Evolutionary conservation across 192 early-diverging fungal species (phyloP).

Genomic region (Pilobolus umbonatus): DNA sequence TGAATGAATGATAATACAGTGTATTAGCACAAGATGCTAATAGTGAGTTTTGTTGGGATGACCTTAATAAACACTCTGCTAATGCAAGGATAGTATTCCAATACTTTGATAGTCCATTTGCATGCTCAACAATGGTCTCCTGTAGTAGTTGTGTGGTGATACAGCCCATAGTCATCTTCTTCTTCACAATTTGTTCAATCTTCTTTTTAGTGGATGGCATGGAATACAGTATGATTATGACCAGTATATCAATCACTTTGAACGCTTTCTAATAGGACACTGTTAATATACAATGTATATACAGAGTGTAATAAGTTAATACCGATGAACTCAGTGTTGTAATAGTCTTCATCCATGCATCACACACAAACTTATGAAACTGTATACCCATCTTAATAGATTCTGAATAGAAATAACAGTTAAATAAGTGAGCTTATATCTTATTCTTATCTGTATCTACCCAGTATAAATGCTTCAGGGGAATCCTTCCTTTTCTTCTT

Average conservation of each 20-base stretch:
- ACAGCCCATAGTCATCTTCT: constrained; percentile 42
- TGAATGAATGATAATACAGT: constrained; percentile 50
- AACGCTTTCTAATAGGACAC: constrained; percentile 35
- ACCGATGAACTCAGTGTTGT: constrained; percentile 19
- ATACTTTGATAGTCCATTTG: constrained; percentile 40
- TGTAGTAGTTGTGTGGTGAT: constrained; percentile 40
- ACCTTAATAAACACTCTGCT: constrained; percentile 53
- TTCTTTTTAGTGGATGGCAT: constrained; percentile 51
- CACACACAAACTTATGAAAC: constrained; percentile 62
- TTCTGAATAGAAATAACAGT: too few species aligned
- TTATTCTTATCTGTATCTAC: constrained; percentile 11
- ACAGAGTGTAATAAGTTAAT: background rate
- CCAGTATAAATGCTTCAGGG: constrained; percentile 48
- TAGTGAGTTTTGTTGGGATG: constrained; percentile 40
- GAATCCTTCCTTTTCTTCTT: constrained; percentile 19
- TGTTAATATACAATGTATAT: background rate
- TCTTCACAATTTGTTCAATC: constrained; percentile 42
- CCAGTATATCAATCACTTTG: constrained; percentile 48
- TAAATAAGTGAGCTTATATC: background rate
- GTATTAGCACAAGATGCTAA: constrained; percentile 39
- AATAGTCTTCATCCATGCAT: constrained; percentile 67
- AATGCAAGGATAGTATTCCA: constrained; percentile 51
- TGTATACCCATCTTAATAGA: constrained; percentile 60
- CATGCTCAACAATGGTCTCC: constrained; percentile 45
- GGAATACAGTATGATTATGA: constrained; percentile 46